Evolutionary conservation across 371 early-diverging fungal genomes (phyloP).

Genomic region (Massospora cicadina): DNA sequence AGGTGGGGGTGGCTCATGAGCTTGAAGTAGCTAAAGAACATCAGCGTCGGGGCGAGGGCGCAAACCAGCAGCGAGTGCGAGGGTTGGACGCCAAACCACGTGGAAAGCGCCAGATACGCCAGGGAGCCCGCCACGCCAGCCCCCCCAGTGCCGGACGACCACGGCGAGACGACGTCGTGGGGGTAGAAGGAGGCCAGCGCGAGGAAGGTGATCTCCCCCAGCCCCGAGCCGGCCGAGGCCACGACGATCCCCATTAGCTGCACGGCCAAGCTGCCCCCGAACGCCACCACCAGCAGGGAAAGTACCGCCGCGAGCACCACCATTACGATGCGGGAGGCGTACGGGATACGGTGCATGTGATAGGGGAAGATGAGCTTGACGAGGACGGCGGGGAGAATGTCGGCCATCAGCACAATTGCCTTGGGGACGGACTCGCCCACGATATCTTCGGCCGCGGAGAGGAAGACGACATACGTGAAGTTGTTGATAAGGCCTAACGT

Average conservation of each 20-base stretch:
- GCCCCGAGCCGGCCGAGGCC: constrained; percentile 24
- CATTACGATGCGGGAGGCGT: constrained; percentile 8
- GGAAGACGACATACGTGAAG: constrained; percentile 27
- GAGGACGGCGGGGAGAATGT: constrained; percentile 23
- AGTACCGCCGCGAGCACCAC: neutral
- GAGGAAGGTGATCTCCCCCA: constrained; percentile 26
- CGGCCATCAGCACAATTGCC: constrained; percentile 23
- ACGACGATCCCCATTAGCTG: constrained; percentile 22
- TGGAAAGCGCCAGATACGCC: constrained; percentile 22
- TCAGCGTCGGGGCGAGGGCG: constrained; percentile 12
- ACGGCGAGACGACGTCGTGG: constrained; percentile 19
- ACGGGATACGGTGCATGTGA: constrained; percentile 20
- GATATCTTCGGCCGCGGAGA: constrained; percentile 28
- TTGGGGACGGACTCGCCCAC: constrained; percentile 20
- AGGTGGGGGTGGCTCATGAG: constrained; percentile 6
- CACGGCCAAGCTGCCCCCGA: constrained; percentile 13
- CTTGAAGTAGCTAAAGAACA: constrained; percentile 8
- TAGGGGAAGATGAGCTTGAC: constrained; percentile 24
- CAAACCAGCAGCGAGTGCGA: constrained; percentile 16
- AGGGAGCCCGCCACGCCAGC: constrained; percentile 25
- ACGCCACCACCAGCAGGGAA: constrained; percentile 16
- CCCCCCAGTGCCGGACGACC: constrained; percentile 27
- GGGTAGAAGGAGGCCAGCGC: constrained; percentile 24
- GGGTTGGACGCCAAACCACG: constrained; percentile 19
- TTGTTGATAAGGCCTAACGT: constrained; percentile 20